Percentiles rank a stretch among this genome's conserved stretches.
phyloP scores from a whole-genome alignment of 768 basidiomycete genomes.

The Kwoniella sp. region DNA sequence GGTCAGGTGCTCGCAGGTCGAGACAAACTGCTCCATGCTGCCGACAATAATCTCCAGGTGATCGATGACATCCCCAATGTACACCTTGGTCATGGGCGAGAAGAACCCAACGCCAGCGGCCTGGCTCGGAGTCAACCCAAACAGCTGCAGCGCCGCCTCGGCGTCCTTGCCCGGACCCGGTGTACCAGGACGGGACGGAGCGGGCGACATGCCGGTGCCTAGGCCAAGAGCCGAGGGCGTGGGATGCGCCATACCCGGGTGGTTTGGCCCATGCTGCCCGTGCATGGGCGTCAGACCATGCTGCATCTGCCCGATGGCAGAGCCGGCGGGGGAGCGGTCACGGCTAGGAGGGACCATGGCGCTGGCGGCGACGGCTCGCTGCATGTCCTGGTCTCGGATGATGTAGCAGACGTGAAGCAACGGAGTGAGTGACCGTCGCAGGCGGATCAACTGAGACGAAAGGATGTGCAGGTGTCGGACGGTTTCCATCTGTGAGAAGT shows the following conservation, averaged over 20 bases:
- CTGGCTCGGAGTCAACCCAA: not conserved
- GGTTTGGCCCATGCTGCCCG: too few relatives aligned
- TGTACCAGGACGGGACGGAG: constrained; percentile 4
- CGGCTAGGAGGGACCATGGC: constrained; percentile 19
- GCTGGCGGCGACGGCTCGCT: constrained; percentile 38
- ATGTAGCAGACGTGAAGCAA: constrained; percentile 43
- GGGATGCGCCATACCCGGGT: too few relatives aligned
- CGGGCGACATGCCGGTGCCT: not conserved
- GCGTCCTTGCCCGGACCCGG: constrained; percentile 3
- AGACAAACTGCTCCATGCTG: constrained; percentile 44
- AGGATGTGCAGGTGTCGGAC: constrained; percentile 49
- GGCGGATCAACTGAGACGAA: constrained; percentile 48
- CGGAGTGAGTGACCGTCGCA: constrained; percentile 42
- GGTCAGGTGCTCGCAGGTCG: constrained; percentile 47
- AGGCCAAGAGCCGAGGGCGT: not conserved
- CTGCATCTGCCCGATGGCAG: not conserved
- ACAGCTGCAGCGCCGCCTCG: constrained; percentile 1
- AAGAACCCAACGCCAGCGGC: constrained; percentile 24
- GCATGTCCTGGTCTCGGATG: constrained; percentile 44
- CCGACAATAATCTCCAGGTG: constrained; percentile 45
- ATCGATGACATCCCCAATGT: constrained; percentile 49
- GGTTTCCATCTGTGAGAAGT: constrained; percentile 39
- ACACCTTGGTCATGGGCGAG: constrained; percentile 42
- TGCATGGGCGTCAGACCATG: constrained; percentile 5
- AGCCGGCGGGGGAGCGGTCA: not conserved